These are phyloP conservation scores for Carpinus fangiana DNA, from an alignment of 306 rosid genomes.

Conservation along the genomic window DNA sequence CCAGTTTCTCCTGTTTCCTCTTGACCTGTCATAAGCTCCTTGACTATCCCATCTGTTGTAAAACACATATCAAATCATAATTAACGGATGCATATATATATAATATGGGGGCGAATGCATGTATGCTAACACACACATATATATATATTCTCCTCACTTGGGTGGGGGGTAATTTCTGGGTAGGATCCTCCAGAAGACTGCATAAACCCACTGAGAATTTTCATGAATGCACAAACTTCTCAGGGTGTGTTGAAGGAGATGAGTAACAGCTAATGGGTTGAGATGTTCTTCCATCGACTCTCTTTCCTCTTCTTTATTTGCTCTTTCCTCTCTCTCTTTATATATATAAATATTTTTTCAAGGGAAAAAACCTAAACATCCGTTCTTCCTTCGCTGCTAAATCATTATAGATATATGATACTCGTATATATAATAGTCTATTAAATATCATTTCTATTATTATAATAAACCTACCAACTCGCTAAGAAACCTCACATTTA, in stretches of 20 bases:
- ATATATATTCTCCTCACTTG: slow-evolving; percentile 52
- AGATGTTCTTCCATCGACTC: slow-evolving; percentile 78
- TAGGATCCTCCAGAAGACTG: slow-evolving; percentile 98
- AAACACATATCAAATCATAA: not conserved
- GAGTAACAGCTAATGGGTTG: slow-evolving; percentile 78
- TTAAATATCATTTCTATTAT: no score
- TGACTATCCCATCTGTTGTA: slow-evolving; percentile 91
- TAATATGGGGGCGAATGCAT: slow-evolving; percentile 14
- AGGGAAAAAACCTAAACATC: slow-evolving; percentile 52
- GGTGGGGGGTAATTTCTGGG: slow-evolving; percentile 99
- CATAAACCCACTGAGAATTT: slow-evolving; percentile 95
- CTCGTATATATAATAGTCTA: no score
- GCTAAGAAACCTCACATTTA: slow-evolving; percentile 51
- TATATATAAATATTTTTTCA: slow-evolving; percentile 8
- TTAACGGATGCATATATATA: not conserved
- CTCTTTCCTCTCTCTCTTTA: slow-evolving; percentile 1
- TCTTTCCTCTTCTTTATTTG: slow-evolving; percentile 12
- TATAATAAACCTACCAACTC: slow-evolving; percentile 51
- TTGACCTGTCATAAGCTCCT: slow-evolving; percentile 90
- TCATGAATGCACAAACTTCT: slow-evolving; percentile 89
- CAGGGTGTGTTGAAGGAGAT: slow-evolving; percentile 96
- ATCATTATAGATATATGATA: no score
- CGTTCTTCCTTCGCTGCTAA: slow-evolving; percentile 40
- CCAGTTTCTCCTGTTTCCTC: slow-evolving; percentile 99
- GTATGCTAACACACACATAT: not conserved